Conservation (phyloP, 176 grass and related monocot species). For the Pharus latifolius region DNA sequence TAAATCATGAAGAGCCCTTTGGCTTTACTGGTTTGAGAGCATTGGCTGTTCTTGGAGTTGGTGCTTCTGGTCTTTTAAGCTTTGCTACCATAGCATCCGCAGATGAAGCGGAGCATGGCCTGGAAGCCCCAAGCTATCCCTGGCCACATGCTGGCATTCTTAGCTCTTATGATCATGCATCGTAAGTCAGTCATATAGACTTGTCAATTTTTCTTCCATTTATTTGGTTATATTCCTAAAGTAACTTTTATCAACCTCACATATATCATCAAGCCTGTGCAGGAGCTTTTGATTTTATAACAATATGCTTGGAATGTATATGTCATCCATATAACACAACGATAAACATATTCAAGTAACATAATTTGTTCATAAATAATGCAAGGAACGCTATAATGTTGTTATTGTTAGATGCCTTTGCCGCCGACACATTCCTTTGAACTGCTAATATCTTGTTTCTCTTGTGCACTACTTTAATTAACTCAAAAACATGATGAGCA, state of each 20-base stretch:
- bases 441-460: background rate
- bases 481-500: constrained; percentile 2
- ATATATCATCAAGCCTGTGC: background rate
- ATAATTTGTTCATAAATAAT: background rate
- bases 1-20: constrained; percentile 31
- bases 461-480: background rate
- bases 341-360: background rate
- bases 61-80: constrained; percentile 48
- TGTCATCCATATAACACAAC: too few relatives aligned
- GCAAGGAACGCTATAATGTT: background rate
- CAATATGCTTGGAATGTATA: background rate
- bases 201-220: too few relatives aligned
- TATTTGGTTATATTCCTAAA: too few relatives aligned
- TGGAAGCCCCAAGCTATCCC: constrained; percentile 46
- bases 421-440: background rate
- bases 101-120: constrained; percentile 60
- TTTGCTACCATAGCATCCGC: constrained; percentile 52
- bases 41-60: constrained; percentile 40
- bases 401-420: background rate
- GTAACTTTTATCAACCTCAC: background rate
- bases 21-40: constrained; percentile 31
- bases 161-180: constrained; percentile 73
- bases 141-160: constrained; percentile 73
- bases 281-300: background rate
- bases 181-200: constrained; percentile 25